Evolutionary conservation across 805 yeast species (phyloP), one percentile per base, ranked within the genome.

Genomic region (Brettanomyces nanus): DNA sequence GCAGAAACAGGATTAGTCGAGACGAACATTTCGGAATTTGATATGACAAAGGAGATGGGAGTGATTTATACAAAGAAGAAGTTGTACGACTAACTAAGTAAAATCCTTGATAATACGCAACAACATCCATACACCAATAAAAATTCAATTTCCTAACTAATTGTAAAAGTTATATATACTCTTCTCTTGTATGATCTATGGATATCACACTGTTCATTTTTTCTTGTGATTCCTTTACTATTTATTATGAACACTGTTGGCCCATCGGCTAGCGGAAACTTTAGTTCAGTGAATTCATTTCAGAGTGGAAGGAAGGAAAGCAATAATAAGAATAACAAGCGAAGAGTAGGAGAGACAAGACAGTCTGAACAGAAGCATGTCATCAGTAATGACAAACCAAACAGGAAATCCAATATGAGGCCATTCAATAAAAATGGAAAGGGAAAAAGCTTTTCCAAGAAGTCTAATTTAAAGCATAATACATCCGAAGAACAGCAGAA

Each of bases 1-100:
- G 69, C 75, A 5, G 75, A 70, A 43, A 69, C 75, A 0, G 75
- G 76, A 1, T 45, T 69, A 14, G 61, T 69, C 26, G 70, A 67
- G 38, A 36, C 40, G 22, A 10, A 32, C n/a, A 21, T 5, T 14
- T 11, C 11, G 15, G 10, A 30, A 9, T 30, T 30, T 6, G 18
- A 30, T 17, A 6, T 30, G 21, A 30, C 19, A 6, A 10, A 11
- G 13, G 13, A 21, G 10, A 7, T 30, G 33, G 20, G 20, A 15
- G 21, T 21, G 5, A n/a, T 17, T 6, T 30, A 30, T 15, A n/a
- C n/a, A n/a, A n/a, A n/a, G n/a, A n/a, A n/a, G n/a, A n/a, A n/a
- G n/a, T n/a, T n/a, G n/a, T n/a, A n/a, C n/a, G n/a, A n/a, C n/a
- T n/a, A n/a, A n/a, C n/a, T n/a, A n/a, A n/a, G n/a, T n/a, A n/a